Evolutionary conservation across 2,329 filamentous ascomycete species (phyloP).

Genomic region (Malbranchea cinnamomea): DNA sequence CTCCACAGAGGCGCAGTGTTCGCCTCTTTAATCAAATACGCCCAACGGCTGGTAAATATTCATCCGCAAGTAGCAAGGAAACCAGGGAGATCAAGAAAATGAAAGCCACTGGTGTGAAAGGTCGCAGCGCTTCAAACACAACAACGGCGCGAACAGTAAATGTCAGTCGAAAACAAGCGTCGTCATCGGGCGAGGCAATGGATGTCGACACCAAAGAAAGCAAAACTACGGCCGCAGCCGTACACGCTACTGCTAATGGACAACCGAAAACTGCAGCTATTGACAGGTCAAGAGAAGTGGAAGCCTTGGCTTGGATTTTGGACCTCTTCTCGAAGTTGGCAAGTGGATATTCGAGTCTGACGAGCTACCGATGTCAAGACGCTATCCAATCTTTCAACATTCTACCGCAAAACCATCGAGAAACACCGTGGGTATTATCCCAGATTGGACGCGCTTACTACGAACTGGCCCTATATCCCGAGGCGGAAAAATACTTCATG

Average conservation of each 20-base stretch:
- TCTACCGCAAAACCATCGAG: slow-evolving; percentile 59
- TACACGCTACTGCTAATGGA: slow-evolving; percentile 13
- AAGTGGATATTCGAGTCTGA: slow-evolving; percentile 61
- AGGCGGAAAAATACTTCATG: slow-evolving; percentile 76
- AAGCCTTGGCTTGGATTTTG: slow-evolving; percentile 61
- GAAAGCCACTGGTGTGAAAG: slow-evolving; percentile 58
- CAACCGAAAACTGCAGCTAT: slow-evolving; percentile 18
- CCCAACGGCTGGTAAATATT: slow-evolving; percentile 48
- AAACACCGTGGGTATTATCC: slow-evolving; percentile 85
- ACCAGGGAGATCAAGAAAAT: slow-evolving; percentile 70
- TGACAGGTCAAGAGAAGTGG: slow-evolving; percentile 53
- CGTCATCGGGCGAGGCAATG: slow-evolving; percentile 46
- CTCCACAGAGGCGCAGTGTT: slow-evolving; percentile 54
- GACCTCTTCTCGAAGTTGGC: slow-evolving; percentile 73
- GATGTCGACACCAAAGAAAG: slow-evolving; percentile 55
- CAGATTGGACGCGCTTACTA: slow-evolving; percentile 85
- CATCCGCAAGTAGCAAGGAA: slow-evolving; percentile 42
- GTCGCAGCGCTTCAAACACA: slow-evolving; percentile 47
- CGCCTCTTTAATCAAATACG: slow-evolving; percentile 58
- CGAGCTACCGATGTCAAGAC: slow-evolving; percentile 63
- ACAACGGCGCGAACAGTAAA: slow-evolving; percentile 76
- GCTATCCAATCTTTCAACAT: slow-evolving; percentile 59
- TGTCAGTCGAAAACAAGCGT: slow-evolving; percentile 67
- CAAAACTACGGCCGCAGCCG: slow-evolving; percentile 18
- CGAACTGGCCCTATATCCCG: slow-evolving; percentile 71